A percentile compares a stretch with the other conserved stretches of the same genome.
phyloP scores from a whole-genome alignment of 1,284 basidiomycete species.

The Ustilago shanxiensis region DNA sequence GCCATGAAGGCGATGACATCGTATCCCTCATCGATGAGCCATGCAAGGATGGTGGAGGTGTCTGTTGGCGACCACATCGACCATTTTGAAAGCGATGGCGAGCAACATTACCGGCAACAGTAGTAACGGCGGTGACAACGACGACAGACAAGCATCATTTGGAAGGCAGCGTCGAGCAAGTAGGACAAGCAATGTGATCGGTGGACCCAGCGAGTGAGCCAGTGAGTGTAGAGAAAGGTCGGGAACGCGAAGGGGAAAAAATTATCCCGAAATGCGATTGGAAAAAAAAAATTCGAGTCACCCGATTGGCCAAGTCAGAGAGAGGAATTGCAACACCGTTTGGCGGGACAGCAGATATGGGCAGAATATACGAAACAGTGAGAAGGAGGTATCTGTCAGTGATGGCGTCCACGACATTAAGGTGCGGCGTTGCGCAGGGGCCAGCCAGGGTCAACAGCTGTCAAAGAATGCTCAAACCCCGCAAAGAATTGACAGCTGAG shows the following conservation, averaged over 20 bases:
- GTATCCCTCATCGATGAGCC: conserved; percentile 91
- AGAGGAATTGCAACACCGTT: conserved; percentile 3
- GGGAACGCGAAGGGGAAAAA: conserved; percentile 5
- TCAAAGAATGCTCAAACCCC: conserved; percentile 46
- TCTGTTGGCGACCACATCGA: conserved; percentile 36
- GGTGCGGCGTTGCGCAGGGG: conserved; percentile 21
- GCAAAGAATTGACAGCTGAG: conserved; percentile 25
- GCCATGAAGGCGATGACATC: conserved; percentile 99
- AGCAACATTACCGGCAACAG: conserved; percentile 1
- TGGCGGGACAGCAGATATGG: not conserved
- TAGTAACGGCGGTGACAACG: conserved; percentile 1
- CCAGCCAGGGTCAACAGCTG: conserved; percentile 35
- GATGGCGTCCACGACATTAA: conserved; percentile 28
- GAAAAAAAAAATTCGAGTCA: conserved; percentile 44
- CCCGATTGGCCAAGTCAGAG: conserved; percentile 18
- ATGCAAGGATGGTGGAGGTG: conserved; percentile 69
- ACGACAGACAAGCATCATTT: not conserved
- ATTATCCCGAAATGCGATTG: conserved; percentile 16
- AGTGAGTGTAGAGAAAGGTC: not conserved
- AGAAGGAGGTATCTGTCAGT: conserved; percentile 28
- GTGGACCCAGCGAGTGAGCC: conserved; percentile 9
- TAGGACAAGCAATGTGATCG: conserved; percentile 19
- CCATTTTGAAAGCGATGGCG: not conserved
- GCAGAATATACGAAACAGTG: conserved; percentile 10
- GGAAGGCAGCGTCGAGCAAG: not conserved